Base-by-base conservation (phyloP, 768 basidiomycete genomes). In the Solioccasus polychromus region DNA sequence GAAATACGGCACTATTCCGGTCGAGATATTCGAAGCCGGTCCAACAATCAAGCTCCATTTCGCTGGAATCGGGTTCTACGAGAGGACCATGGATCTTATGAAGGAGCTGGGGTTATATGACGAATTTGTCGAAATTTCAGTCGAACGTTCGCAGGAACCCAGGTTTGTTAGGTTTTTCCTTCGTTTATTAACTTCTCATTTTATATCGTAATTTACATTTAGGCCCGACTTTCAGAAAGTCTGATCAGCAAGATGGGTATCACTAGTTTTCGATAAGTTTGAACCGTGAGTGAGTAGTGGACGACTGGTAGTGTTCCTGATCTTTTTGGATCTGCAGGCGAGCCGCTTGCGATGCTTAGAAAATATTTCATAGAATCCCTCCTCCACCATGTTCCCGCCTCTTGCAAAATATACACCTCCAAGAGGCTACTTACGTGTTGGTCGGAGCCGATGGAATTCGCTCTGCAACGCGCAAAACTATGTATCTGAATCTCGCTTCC, bases 1-100 rank as follows among this genome's bases (percentile, higher is more conserved):
- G 1, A 60, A 61, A 35, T 44, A 57, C 35, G 50, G 45, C 39
- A 53, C 49, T 2, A 48, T 67, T 8, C 59, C 68, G 2, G 58
- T 76, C 5, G 64, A 69, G 17, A 50, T 77, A 12, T 77, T 72
- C 49, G 75, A 77, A 42, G 63, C 71, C 8, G 60, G 72, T 3
- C 50, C 68, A 0, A 54, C 56, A 20, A 63, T 77, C 26, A 63
- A 66, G 2, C 70, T 72, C 36, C 59, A 72, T 34, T 74, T 75
- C 8, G 74, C 74, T 20, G 75, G 75, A 1, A 68, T 77, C 34
- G 62, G 60, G 3, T 51, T 82, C 10, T 82, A 71, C 52, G 69
- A 70, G 20, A 74, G 79, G 68, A 60, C 53, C 66, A 71, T 71
- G 70, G 66, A 64, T 14, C 61, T 73, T 7, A 48, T 76, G 53